phyloP scores from a whole-genome alignment of 2,329 filamentous ascomycete species.

The Coniochaeta sp. region DNA sequence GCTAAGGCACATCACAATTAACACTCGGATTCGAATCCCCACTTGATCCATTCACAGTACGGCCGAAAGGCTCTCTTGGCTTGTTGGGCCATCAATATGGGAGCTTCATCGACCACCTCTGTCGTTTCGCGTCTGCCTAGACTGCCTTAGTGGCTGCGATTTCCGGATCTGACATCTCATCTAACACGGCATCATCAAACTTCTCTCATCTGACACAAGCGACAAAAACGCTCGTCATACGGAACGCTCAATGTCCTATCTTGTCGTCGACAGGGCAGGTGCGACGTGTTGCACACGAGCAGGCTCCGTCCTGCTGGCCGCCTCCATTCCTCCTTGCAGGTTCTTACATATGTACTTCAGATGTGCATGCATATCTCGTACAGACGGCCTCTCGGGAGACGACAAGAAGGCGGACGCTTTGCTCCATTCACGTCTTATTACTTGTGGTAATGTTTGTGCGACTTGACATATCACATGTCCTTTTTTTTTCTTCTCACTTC shows the following conservation, averaged over 20 bases:
- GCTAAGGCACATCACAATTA: neutral
- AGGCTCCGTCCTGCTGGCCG: too few species aligned
- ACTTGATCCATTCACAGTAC: neutral
- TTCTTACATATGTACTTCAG: neutral
- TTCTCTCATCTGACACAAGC: neutral
- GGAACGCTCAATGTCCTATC: neutral
- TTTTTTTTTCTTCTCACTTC: neutral
- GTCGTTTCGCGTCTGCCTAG: neutral
- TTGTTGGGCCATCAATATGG: neutral
- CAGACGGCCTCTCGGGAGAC: neutral
- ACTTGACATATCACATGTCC: conserved; percentile 9
- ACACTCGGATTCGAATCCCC: neutral
- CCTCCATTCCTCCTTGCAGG: neutral
- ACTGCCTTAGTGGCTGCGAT: neutral
- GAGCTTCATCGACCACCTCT: neutral
- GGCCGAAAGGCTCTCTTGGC: neutral
- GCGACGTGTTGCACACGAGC: neutral
- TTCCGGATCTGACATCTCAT: neutral
- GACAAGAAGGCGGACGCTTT: neutral
- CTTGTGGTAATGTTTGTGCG: conserved; percentile 6
- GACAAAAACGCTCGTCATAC: neutral
- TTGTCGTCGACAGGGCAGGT: neutral
- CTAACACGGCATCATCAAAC: neutral
- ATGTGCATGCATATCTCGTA: neutral
- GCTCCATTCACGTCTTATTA: neutral